These are phyloP conservation scores for Eremochloa ophiuroides DNA, from an alignment of 176 grass and related monocot genomes.

Conservation along the genomic window DNA sequence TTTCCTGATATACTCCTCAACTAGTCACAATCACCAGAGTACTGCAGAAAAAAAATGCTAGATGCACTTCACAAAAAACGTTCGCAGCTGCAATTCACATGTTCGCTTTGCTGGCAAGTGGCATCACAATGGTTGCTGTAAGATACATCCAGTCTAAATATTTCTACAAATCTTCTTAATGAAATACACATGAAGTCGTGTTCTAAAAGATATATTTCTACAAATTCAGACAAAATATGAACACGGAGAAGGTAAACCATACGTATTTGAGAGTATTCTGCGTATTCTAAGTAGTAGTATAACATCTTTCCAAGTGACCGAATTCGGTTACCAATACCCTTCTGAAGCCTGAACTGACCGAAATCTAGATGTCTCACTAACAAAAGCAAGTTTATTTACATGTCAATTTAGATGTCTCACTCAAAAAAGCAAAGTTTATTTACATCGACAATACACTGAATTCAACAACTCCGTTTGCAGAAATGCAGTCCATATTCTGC, in stretches of 20 bases:
- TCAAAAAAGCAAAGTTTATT: background rate
- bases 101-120: background rate
- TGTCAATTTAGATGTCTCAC: background rate
- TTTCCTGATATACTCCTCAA: background rate
- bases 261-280: background rate
- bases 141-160: background rate
- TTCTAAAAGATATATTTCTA: too few relatives aligned
- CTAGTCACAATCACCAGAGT: background rate
- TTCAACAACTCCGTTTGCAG: conserved; percentile 31
- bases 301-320: background rate
- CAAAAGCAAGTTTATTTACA: too few relatives aligned
- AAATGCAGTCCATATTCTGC: conserved; percentile 75
- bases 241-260: background rate
- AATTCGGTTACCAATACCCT: background rate
- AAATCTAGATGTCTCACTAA: background rate
- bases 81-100: too few relatives aligned
- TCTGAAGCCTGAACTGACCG: background rate
- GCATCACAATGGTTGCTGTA: background rate
- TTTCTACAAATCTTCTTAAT: too few relatives aligned
- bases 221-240: background rate
- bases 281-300: background rate
- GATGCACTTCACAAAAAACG: background rate
- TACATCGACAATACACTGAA: background rate
- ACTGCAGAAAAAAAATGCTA: background rate
- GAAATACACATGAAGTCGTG: too few relatives aligned